These are phyloP conservation scores for Purpureocillium lavendulum DNA, from an alignment of 2,329 filamentous ascomycete genomes.

Conservation along the genomic window DNA sequence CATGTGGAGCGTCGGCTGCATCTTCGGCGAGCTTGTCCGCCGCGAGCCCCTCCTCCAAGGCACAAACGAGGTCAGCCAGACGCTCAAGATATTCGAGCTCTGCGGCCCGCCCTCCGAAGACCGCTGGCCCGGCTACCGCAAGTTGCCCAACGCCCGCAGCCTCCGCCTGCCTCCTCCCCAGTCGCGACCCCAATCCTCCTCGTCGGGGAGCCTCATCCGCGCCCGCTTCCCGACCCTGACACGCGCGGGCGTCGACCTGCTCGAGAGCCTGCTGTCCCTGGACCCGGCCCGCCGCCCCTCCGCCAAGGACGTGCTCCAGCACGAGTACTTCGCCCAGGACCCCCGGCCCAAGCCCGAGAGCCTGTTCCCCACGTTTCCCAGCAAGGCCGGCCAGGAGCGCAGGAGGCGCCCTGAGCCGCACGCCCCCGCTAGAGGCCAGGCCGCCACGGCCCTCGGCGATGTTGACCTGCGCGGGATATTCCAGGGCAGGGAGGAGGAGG, in stretches of 20 bases:
- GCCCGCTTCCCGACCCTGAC: constrained; percentile 78
- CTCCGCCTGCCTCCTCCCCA: constrained; percentile 57
- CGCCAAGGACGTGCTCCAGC: constrained; percentile 65
- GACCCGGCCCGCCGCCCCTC: constrained; percentile 65
- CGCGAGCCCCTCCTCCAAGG: constrained; percentile 79
- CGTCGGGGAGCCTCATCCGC: constrained; percentile 47
- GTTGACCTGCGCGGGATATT: constrained; percentile 67
- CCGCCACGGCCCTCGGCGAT: constrained; percentile 38
- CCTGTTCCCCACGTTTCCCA: constrained; percentile 96
- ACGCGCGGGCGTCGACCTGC: constrained; percentile 59
- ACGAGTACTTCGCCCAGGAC: constrained; percentile 82
- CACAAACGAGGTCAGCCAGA: constrained; percentile 85
- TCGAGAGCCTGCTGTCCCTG: constrained; percentile 62
- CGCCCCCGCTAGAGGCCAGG: constrained; percentile 71
- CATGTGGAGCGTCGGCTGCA: constrained; percentile 94
- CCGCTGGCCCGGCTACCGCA: constrained; percentile 77
- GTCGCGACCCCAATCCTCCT: constrained; percentile 11
- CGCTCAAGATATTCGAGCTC: constrained; percentile 80
- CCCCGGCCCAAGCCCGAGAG: constrained; percentile 82
- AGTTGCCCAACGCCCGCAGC: constrained; percentile 77
- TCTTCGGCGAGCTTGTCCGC: constrained; percentile 84
- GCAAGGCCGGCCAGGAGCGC: constrained; percentile 86
- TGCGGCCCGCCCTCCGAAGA: constrained; percentile 79
- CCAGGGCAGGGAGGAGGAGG: constrained; percentile 55
- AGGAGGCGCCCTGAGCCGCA: constrained; percentile 65